A percentile compares a stretch with the other conserved stretches of the same genome.
phyloP scores from a whole-genome alignment of 2,329 filamentous ascomycete species.

The Dothistroma septosporum region DNA sequence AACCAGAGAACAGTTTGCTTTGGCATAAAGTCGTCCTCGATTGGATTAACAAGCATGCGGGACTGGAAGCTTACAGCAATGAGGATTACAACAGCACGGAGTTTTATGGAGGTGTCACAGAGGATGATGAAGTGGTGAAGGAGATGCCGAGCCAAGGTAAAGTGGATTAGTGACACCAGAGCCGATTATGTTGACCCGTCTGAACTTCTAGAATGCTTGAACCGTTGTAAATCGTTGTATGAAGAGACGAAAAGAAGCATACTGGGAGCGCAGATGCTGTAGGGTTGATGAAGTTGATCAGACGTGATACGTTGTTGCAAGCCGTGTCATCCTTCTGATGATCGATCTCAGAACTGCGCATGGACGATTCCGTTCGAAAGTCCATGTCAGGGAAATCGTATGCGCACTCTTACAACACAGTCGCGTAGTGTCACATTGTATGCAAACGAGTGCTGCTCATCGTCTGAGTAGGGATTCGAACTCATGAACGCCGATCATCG shows the following conservation, averaged over 20 bases:
- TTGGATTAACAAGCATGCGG: slow-evolving; percentile 64
- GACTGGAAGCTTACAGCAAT: slow-evolving; percentile 45
- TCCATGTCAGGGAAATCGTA: too few species aligned
- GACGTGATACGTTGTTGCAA: too few species aligned
- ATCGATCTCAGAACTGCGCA: too few species aligned
- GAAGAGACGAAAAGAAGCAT: background rate
- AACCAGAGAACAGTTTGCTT: slow-evolving; percentile 82
- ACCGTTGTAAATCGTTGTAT: slow-evolving; percentile 1
- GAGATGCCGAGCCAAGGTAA: slow-evolving; percentile 26
- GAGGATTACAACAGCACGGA: slow-evolving; percentile 30
- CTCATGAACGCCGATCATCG: too few species aligned
- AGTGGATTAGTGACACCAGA: slow-evolving; percentile 19
- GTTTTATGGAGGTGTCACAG: slow-evolving; percentile 31
- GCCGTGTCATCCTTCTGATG: too few species aligned
- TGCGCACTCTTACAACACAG: too few species aligned
- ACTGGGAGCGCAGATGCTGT: background rate
- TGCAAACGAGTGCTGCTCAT: too few species aligned
- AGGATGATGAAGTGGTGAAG: slow-evolving; percentile 21
- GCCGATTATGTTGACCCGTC: background rate
- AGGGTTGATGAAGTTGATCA: background rate
- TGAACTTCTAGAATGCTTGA: background rate
- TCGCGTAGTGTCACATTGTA: too few species aligned
- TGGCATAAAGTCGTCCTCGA: slow-evolving; percentile 85
- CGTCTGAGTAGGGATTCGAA: too few species aligned
- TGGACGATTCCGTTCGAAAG: too few species aligned